Evolutionary conservation across 768 basidiomycete species (phyloP).

Genomic region (Tylopilus felleus): DNA sequence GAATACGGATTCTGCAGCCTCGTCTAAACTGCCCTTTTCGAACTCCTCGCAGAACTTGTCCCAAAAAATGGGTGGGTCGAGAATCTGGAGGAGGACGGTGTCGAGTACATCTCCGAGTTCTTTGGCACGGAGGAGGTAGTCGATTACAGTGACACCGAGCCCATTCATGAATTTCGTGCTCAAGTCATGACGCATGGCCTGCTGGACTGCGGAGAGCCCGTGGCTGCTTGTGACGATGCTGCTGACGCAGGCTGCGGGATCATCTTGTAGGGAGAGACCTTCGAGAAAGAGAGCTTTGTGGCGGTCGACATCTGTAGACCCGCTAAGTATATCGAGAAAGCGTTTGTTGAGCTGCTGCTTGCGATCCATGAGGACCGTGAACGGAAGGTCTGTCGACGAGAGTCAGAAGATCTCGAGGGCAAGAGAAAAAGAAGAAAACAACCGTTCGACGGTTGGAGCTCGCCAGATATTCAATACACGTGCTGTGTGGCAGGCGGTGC

Average conservation of each 20-base stretch:
- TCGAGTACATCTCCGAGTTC: conserved; percentile 37
- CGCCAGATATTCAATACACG: neutral
- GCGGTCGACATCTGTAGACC: conserved; percentile 25
- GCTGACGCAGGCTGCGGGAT: conserved; percentile 37
- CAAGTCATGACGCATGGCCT: conserved; percentile 40
- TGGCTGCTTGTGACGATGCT: conserved; percentile 34
- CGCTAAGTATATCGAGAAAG: conserved; percentile 34
- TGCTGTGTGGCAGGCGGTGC: neutral
- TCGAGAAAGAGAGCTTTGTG: conserved; percentile 42
- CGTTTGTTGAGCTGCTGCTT: conserved; percentile 31
- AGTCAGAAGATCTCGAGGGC: neutral
- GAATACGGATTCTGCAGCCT: conserved; percentile 37
- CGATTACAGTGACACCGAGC: conserved; percentile 34
- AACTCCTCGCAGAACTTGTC: conserved; percentile 35
- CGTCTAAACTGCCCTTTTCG: conserved; percentile 30
- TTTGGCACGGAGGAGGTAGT: conserved; percentile 39
- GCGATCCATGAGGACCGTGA: conserved; percentile 21
- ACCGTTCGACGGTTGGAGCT: neutral
- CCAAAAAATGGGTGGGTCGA: conserved; percentile 55
- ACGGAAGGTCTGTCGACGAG: neutral
- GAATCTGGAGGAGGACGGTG: conserved; percentile 38
- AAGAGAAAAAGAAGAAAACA: neutral
- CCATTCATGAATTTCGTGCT: conserved; percentile 42
- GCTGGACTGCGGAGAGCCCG: conserved; percentile 40
- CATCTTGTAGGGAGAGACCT: conserved; percentile 40